Percentiles rank a stretch among this genome's conserved stretches.
phyloP scores from a whole-genome alignment of 768 basidiomycete genomes.

The Serendipita sp. region DNA sequence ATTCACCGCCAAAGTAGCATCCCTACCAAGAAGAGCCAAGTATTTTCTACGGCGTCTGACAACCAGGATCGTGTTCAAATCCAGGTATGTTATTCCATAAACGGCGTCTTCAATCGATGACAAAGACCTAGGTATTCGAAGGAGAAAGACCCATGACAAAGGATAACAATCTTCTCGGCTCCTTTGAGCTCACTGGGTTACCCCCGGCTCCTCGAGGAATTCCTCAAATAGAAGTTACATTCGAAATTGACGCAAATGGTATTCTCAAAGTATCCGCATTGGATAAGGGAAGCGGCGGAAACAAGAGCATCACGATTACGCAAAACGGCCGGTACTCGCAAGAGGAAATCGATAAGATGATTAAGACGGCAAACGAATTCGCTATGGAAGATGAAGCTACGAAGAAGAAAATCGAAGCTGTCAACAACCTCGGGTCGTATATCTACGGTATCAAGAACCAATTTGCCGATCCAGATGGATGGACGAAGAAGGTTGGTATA shows the following conservation, averaged over 20 bases:
- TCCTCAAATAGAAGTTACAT: slow-evolving; percentile 29
- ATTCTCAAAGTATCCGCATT: slow-evolving; percentile 25
- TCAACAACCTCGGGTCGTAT: slow-evolving; percentile 19
- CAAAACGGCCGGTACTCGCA: slow-evolving; percentile 34
- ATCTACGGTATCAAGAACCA: slow-evolving; percentile 28
- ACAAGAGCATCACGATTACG: slow-evolving; percentile 24
- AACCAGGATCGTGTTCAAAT: slow-evolving; percentile 18
- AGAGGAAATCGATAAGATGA: slow-evolving; percentile 42
- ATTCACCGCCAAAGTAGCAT: slow-evolving; percentile 37
- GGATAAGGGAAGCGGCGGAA: slow-evolving; percentile 24
- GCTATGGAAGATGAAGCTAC: slow-evolving; percentile 15
- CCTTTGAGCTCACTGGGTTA: slow-evolving; percentile 31
- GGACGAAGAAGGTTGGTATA: slow-evolving; percentile 24
- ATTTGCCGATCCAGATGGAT: slow-evolving; percentile 27
- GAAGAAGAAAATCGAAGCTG: slow-evolving; percentile 17
- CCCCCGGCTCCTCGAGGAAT: slow-evolving; percentile 30
- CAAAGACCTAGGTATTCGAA: slow-evolving; percentile 19
- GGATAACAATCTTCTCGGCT: slow-evolving; percentile 33
- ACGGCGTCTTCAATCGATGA: slow-evolving; percentile 19
- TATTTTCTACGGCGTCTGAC: slow-evolving; percentile 18
- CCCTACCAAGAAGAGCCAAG: slow-evolving; percentile 36
- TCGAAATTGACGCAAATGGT: slow-evolving; percentile 38
- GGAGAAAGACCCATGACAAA: slow-evolving; percentile 31
- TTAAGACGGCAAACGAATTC: slow-evolving; percentile 33
- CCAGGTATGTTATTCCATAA: not conserved